phyloP scores from a whole-genome alignment of 495 filamentous ascomycete genomes.

The Polyplosphaeria fusca region DNA sequence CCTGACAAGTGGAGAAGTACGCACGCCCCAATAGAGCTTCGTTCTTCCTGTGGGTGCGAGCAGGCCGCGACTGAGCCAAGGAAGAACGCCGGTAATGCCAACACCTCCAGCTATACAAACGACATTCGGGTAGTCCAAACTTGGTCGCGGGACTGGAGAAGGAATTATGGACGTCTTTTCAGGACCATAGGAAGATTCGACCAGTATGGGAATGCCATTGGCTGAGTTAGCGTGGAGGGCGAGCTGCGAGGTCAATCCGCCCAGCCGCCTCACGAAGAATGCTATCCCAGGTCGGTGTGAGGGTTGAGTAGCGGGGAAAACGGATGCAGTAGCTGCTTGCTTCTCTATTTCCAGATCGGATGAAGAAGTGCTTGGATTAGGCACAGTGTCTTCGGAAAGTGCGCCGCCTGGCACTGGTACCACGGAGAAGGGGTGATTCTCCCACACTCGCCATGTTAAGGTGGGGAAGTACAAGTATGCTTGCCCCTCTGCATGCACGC shows the following conservation, averaged over 20 bases:
- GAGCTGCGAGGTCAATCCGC: not conserved
- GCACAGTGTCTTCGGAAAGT: not conserved
- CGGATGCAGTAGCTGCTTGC: not conserved
- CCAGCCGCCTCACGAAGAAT: not conserved
- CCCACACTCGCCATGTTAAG: conserved; percentile 43
- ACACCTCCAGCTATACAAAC: conserved; percentile 42
- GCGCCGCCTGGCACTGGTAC: conserved; percentile 35
- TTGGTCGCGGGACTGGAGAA: not conserved
- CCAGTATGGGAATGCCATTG: not conserved
- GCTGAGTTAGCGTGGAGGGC: not conserved
- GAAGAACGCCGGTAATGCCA: conserved; percentile 42
- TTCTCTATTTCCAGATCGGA: not conserved
- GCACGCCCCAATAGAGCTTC: conserved; percentile 40
- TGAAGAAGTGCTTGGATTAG: not conserved
- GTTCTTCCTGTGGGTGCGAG: conserved; percentile 33
- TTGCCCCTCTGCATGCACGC: conserved; percentile 28
- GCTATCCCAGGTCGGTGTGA: not conserved
- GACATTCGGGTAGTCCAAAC: not conserved
- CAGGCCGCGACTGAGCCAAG: conserved; percentile 37
- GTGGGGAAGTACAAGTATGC: conserved; percentile 49
- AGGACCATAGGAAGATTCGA: conserved; percentile 6
- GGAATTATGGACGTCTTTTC: not conserved
- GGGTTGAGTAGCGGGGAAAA: not conserved
- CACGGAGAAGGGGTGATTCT: conserved; percentile 52
- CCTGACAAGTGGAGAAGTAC: conserved; percentile 24